Evolutionary conservation across 805 yeast species (phyloP).

Genomic region (Myxozyma neglecta): DNA sequence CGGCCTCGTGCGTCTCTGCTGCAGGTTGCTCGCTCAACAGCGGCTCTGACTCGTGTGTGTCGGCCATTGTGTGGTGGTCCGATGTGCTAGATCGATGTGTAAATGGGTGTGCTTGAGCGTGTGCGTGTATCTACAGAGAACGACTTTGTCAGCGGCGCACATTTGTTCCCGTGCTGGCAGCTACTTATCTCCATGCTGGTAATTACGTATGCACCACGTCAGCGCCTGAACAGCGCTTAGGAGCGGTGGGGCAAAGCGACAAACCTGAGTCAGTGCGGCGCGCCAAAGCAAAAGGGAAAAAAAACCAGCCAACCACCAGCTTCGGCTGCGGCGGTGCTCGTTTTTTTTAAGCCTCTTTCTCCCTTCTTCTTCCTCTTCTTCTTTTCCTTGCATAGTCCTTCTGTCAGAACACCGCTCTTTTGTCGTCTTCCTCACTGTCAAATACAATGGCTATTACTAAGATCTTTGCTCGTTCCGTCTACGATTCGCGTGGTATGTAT

Average conservation of each 20-base stretch:
- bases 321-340: background rate
- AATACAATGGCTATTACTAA: slow-evolving; percentile 75
- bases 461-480: slow-evolving; percentile 91
- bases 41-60: slow-evolving; percentile 21
- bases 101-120: background rate
- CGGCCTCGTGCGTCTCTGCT: slow-evolving; percentile 1
- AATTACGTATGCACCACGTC: background rate
- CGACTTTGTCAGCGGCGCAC: background rate
- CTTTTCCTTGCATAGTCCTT: background rate
- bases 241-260: background rate
- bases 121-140: background rate
- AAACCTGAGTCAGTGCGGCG: background rate
- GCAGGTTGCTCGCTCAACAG: slow-evolving; percentile 5
- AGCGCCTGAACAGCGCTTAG: background rate
- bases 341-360: background rate
- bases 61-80: slow-evolving; percentile 18
- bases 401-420: background rate
- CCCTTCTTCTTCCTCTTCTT: background rate
- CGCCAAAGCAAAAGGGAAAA: background rate
- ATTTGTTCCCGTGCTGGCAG: background rate
- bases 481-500: slow-evolving; percentile 90
- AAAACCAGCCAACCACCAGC: slow-evolving; percentile 8
- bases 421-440: background rate
- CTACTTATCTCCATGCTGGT: slow-evolving; percentile 2
- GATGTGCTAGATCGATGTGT: background rate